These are phyloP conservation scores for Durotheca rogersii DNA, from an alignment of 495 filamentous ascomycete genomes.

Conservation along the genomic window DNA sequence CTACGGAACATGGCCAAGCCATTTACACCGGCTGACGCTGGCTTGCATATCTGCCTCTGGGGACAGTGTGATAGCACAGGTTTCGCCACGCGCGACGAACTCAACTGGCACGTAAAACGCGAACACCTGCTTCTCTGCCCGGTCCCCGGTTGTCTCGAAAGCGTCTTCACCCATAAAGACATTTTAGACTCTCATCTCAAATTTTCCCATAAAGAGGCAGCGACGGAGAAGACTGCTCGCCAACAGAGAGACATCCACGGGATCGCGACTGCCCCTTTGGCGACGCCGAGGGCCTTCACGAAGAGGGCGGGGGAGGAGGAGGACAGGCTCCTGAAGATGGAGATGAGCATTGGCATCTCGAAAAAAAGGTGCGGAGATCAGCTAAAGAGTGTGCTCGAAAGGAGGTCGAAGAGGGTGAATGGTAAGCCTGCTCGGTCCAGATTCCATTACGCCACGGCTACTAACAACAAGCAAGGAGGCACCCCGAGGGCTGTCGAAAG, in stretches of 20 bases:
- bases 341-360: slow-evolving; percentile 30
- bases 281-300: not conserved
- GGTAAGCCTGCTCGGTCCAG: slow-evolving; percentile 9
- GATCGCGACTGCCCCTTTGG: not conserved
- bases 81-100: slow-evolving; percentile 31
- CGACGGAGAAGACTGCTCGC: not conserved
- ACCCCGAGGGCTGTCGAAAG: slow-evolving; percentile 23
- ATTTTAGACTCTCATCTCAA: slow-evolving; percentile 31
- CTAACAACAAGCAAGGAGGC: slow-evolving; percentile 13
- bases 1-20: slow-evolving; percentile 15
- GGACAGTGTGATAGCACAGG: slow-evolving; percentile 21
- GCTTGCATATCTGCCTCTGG: slow-evolving; percentile 30
- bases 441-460: not conserved
- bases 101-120: slow-evolving; percentile 36
- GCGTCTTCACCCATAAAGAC: slow-evolving; percentile 12
- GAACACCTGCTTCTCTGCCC: slow-evolving; percentile 36
- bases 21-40: not conserved
- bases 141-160: slow-evolving; percentile 28
- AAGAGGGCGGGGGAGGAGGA: slow-evolving; percentile 3
- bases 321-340: slow-evolving; percentile 22
- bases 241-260: slow-evolving; percentile 13
- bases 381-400: slow-evolving; percentile 27
- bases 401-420: slow-evolving; percentile 19
- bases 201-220: slow-evolving; percentile 14
- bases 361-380: slow-evolving; percentile 34